Conservation (phyloP, 371 early-diverging fungal genomes). For the Mortierella sp. region DNA sequence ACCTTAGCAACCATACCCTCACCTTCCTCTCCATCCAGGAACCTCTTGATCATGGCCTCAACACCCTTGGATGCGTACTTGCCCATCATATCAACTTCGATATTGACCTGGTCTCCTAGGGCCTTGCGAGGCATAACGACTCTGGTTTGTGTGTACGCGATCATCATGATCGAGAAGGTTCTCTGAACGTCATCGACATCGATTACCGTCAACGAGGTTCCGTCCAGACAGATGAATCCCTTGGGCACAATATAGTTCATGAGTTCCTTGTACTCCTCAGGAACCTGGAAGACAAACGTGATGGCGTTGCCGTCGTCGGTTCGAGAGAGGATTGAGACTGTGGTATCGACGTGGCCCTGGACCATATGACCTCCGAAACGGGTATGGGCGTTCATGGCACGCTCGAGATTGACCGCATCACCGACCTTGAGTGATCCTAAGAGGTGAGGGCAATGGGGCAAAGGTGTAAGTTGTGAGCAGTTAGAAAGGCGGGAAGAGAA, state of each 20-base stretch:
- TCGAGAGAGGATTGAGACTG: slow-evolving; percentile 78
- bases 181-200: slow-evolving; percentile 80
- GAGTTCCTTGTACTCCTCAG: slow-evolving; percentile 64
- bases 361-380: slow-evolving; percentile 98
- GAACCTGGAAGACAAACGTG: slow-evolving; percentile 80
- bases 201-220: slow-evolving; percentile 94
- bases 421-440: slow-evolving; percentile 83
- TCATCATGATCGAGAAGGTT: slow-evolving; percentile 94
- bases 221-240: slow-evolving; percentile 94
- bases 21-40: slow-evolving; percentile 50
- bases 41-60: slow-evolving; percentile 63
- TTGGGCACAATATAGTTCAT: slow-evolving; percentile 93
- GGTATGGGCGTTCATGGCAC: slow-evolving; percentile 87
- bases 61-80: slow-evolving; percentile 92
- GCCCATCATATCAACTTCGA: slow-evolving; percentile 97
- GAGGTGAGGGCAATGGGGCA: neutral
- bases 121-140: slow-evolving; percentile 85
- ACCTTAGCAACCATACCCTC: slow-evolving; percentile 45
- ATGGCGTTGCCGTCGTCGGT: slow-evolving; percentile 91
- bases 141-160: slow-evolving; percentile 90
- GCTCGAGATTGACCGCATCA: slow-evolving; percentile 89
- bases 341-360: slow-evolving; percentile 95
- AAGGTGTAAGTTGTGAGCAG: neutral
- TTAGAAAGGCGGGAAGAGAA: too few species aligned
- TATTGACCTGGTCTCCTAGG: slow-evolving; percentile 85